Base-by-base conservation (phyloP, 345 rosid species). In the Ceriops tagal region DNA sequence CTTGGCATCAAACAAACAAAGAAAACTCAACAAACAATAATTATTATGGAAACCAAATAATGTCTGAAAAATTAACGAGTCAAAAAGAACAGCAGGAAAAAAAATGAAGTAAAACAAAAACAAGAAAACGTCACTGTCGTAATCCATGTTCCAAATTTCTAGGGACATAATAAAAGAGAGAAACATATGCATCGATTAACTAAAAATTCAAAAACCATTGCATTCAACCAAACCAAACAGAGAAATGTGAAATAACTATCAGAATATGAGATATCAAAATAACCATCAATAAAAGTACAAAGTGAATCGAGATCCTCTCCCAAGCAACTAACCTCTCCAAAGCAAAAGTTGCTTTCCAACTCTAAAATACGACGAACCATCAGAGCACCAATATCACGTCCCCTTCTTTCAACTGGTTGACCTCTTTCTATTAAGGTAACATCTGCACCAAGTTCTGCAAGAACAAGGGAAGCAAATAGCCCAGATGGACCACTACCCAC, bases 401-500 rank as follows among this genome's bases (percentile, higher is more conserved):
- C 99, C 67, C 99, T 87, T 62, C 81, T 87, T 79, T 91, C 99
- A 71, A 95, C 96, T 1, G 96, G 87, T 79, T 91, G 96, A 61
- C 99, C 99, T 80, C 99, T 88, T 77, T 95, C 99, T 18, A 95
- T 79, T 76, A 91, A 80, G 58, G 96, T 89, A 71, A 95, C 93
- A 81, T 89, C 96, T 20, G 90, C 99, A 72, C 97, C 99, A 65
- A 95, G 86, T 82, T 95, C 97, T 1, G 93, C 96, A 5, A 95
- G 96, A 81, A 88, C 96, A 65, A 95, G 90, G 80, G 90, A 74
- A 77, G 97, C 96, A 86, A 93, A 89, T 77, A 91, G 85, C 60
- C 98, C 97, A 31, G 98, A 89, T 0, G 98, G 97, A 58, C 97
- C 98, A 77, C 96, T 81, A 56, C 96, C 98, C 55, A 93, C 96